phyloP scores from a whole-genome alignment of 768 basidiomycete genomes.

The Royoungia palumana region DNA sequence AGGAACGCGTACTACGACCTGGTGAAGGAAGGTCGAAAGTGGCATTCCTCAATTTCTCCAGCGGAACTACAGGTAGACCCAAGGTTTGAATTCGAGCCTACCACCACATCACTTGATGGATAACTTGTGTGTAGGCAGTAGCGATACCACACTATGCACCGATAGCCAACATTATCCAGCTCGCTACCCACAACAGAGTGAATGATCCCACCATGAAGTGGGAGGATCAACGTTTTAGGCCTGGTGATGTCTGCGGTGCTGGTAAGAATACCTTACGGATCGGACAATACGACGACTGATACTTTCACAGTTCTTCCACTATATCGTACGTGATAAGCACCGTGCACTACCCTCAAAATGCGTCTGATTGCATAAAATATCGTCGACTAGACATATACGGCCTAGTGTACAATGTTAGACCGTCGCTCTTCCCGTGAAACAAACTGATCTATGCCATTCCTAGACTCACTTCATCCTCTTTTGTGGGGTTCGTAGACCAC shows the following conservation, averaged over 20 bases:
- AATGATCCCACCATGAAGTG: constrained; percentile 36
- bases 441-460: constrained; percentile 25
- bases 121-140: constrained; percentile 41
- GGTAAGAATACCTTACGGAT: constrained; percentile 41
- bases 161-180: constrained; percentile 61
- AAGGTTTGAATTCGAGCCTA: constrained; percentile 43
- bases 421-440: background rate
- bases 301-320: constrained; percentile 50
- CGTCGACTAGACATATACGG: constrained; percentile 58
- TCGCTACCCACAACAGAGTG: constrained; percentile 51
- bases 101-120: background rate
- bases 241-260: constrained; percentile 59
- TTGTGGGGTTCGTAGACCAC: constrained; percentile 43
- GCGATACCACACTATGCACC: constrained; percentile 58
- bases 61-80: constrained; percentile 72
- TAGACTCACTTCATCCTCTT: constrained; percentile 60
- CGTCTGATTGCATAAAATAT: background rate
- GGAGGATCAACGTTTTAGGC: constrained; percentile 50
- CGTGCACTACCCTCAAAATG: no score
- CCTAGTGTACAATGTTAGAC: constrained; percentile 52
- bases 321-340: constrained; percentile 45
- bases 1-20: constrained; percentile 47
- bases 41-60: constrained; percentile 70
- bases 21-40: constrained; percentile 69
- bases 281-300: background rate